phyloP scores from a whole-genome alignment of 306 rosid species.

The Biancaea sappan region DNA sequence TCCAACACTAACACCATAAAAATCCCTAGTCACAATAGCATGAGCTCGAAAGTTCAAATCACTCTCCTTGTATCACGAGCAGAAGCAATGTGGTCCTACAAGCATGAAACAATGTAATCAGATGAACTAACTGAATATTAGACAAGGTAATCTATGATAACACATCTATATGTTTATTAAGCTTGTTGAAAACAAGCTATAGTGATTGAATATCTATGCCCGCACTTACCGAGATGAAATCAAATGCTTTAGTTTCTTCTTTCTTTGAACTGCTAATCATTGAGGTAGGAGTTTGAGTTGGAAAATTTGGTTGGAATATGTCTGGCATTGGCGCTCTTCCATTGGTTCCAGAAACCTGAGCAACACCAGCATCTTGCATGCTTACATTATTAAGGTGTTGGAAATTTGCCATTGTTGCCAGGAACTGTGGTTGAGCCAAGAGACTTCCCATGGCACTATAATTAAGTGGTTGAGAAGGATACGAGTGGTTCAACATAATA shows the following conservation, averaged over 20 bases:
- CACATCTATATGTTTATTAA: slow-evolving; percentile 1
- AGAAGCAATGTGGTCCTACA: slow-evolving; percentile 87
- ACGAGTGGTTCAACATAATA: slow-evolving; percentile 70
- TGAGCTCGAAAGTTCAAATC: slow-evolving; percentile 40
- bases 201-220: slow-evolving; percentile 10
- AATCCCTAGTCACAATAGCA: slow-evolving; percentile 34
- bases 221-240: slow-evolving; percentile 90
- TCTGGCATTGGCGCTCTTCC: slow-evolving; percentile 76
- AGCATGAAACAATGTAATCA: slow-evolving; percentile 36
- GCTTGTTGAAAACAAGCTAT: neutral
- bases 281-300: slow-evolving; percentile 62
- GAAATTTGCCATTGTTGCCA: slow-evolving; percentile 81
- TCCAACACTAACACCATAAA: slow-evolving; percentile 20
- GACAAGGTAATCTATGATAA: neutral
- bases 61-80: slow-evolving; percentile 86
- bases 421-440: slow-evolving; percentile 78
- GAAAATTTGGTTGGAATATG: slow-evolving; percentile 74
- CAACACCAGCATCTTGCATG: slow-evolving; percentile 50
- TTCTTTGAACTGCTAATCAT: slow-evolving; percentile 73
- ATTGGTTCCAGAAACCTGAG: slow-evolving; percentile 56
- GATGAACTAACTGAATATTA: slow-evolving; percentile 23
- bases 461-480: slow-evolving; percentile 73
- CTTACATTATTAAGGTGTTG: slow-evolving; percentile 72
- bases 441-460: slow-evolving; percentile 77
- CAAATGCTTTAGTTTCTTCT: slow-evolving; percentile 91